Conservation (phyloP, 352 stramenopile species). For the Blastocystis sp. region DNA sequence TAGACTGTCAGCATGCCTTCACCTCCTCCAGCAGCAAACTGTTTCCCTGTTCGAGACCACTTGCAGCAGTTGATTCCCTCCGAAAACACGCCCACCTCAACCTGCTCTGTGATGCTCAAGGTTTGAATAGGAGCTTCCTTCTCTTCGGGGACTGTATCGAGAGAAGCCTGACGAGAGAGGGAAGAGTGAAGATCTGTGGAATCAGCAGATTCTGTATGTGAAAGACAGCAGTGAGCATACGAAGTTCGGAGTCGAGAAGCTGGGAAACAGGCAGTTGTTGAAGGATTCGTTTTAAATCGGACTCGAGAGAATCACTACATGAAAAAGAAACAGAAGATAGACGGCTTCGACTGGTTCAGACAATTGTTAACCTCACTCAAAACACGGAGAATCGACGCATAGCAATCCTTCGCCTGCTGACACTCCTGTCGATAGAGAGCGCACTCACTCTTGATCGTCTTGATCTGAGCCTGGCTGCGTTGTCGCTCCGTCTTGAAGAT, state of each 20-base stretch:
- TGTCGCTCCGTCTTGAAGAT: slow-evolving; percentile 56
- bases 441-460: not conserved
- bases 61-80: slow-evolving; percentile 27
- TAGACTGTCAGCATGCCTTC: slow-evolving; percentile 19
- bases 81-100: slow-evolving; percentile 37
- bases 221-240: not conserved
- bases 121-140: not conserved
- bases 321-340: not conserved
- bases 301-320: not conserved
- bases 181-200: not conserved
- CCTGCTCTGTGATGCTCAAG: not conserved
- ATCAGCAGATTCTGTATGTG: not conserved
- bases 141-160: not conserved
- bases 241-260: not conserved
- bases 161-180: not conserved
- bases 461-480: slow-evolving; percentile 31
- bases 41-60: slow-evolving; percentile 26
- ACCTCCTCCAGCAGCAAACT: slow-evolving; percentile 23
- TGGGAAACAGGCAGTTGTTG: not conserved
- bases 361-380: slow-evolving; percentile 1
- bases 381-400: not conserved
- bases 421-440: slow-evolving; percentile 3
- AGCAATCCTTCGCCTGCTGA: not conserved
- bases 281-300: not conserved
- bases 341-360: not conserved